Base-by-base conservation (phyloP, 2,329 filamentous ascomycete species). In the Neonectria magnoliae region DNA sequence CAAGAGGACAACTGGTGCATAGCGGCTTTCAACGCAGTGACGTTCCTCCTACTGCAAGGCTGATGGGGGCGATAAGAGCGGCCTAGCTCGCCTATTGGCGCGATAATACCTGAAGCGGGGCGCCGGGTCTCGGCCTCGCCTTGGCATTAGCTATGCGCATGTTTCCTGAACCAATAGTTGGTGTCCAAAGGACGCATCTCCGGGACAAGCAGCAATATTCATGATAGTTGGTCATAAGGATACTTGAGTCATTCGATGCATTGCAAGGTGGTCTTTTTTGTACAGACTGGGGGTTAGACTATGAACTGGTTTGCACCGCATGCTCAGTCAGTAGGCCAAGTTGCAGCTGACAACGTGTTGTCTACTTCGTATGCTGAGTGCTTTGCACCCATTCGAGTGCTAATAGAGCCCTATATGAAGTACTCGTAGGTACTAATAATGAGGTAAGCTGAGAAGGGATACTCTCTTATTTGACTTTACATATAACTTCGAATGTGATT, bases 1-100 rank as follows among this genome's bases (percentile, higher is more conserved):
- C 60, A 69, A 79, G 72, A 79, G 78, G 77, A 79, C 78, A 79
- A 77, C 67, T 79, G 71, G 71, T 77, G 72, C 72, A 74, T 64
- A 69, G 67, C 64, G 60, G 61, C 56, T 54, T 56, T 51, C 33
- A 38, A 33, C 64, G 63, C 62, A 58, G 65, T 71, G 71, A 73
- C 66, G 71, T 71, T 64, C 59, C 53, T 62, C 58, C 50, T 58
- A 20, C 62, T 75, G 73, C 71, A 75, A 75, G 73, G 73, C 73
- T 75, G 73, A 70, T 14, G 47, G 44, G 33, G 13, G n/a, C 54
- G 64, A 69, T 68, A 69, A 64, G 62, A 0, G 0, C 2, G 0
- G 7, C 0, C 2, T 16, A 8, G n/a, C 18, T 22, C 0, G 18
- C 9, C 31, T 6, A 73, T 73, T 74, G 71, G 71, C 11, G 27